These are phyloP conservation scores for Colletotrichum sp. DNA, from an alignment of 2,329 filamentous ascomycete genomes.

Conservation along the genomic window DNA sequence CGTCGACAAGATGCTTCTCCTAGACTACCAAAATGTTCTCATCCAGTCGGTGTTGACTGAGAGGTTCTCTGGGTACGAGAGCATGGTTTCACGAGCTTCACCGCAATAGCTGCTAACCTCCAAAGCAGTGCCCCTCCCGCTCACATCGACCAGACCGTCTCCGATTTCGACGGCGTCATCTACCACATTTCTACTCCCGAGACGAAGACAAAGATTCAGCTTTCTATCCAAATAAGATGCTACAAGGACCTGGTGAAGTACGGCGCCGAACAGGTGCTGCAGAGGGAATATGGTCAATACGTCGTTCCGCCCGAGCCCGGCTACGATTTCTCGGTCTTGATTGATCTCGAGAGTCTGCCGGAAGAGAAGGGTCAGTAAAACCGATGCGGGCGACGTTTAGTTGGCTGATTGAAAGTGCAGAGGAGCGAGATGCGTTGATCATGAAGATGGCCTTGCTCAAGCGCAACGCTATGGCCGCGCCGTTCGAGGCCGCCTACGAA, in stretches of 20 bases:
- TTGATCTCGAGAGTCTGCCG: slow-evolving; percentile 89
- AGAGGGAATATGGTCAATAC: slow-evolving; percentile 93
- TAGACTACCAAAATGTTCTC: slow-evolving; percentile 98
- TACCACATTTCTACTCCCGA: slow-evolving; percentile 99
- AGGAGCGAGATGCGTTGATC: slow-evolving; percentile 85
- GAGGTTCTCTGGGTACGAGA: slow-evolving; percentile 81
- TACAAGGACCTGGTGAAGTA: slow-evolving; percentile 91
- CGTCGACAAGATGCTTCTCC: slow-evolving; percentile 76
- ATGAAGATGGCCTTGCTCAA: slow-evolving; percentile 89
- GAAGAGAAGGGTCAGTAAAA: slow-evolving; percentile 70
- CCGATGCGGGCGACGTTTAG: background rate
- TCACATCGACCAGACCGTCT: slow-evolving; percentile 97
- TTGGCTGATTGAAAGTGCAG: slow-evolving; percentile 43
- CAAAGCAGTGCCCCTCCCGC: slow-evolving; percentile 75
- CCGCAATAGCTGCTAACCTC: slow-evolving; percentile 39
- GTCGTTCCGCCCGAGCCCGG: slow-evolving; percentile 86
- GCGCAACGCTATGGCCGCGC: slow-evolving; percentile 98
- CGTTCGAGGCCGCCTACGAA: slow-evolving; percentile 96
- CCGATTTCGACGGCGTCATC: slow-evolving; percentile 98
- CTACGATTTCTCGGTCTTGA: slow-evolving; percentile 92
- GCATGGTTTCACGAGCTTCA: background rate
- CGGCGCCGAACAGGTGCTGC: slow-evolving; percentile 88
- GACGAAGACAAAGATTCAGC: slow-evolving; percentile 89
- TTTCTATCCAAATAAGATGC: slow-evolving; percentile 95
- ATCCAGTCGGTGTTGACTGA: slow-evolving; percentile 97